Conservation (phyloP, 1,284 basidiomycete genomes). For the Boletellus deceptivus region DNA sequence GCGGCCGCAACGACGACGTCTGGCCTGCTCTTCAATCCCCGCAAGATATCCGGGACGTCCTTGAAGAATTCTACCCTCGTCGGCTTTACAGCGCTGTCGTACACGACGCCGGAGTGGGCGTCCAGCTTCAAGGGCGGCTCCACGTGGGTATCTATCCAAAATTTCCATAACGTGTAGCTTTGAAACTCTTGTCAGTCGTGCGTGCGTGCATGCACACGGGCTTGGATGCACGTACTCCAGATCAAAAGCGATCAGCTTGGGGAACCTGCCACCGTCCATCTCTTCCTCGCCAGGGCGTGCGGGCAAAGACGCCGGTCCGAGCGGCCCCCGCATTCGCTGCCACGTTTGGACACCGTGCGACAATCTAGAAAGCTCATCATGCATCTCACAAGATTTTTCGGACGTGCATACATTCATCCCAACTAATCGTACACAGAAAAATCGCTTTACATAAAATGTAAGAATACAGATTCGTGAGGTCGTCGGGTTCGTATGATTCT, state of each 20-base stretch:
- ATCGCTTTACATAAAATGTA: too few relatives aligned
- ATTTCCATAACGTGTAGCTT: slow-evolving; percentile 82
- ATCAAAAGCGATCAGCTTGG: slow-evolving; percentile 79
- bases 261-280: slow-evolving; percentile 39
- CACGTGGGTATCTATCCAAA: slow-evolving; percentile 81
- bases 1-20: slow-evolving; percentile 70
- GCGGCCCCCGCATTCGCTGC: too few relatives aligned
- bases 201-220: slow-evolving; percentile 4
- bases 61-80: slow-evolving; percentile 65
- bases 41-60: slow-evolving; percentile 76
- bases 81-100: slow-evolving; percentile 36
- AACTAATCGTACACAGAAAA: not conserved
- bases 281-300: not conserved
- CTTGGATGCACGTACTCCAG: slow-evolving; percentile 60
- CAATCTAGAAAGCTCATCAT: too few relatives aligned
- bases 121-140: slow-evolving; percentile 61
- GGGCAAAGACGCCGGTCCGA: not conserved
- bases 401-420: not conserved
- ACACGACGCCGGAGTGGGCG: slow-evolving; percentile 37
- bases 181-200: not conserved
- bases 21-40: slow-evolving; percentile 49
- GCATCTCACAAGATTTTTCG: too few relatives aligned
- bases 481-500: not conserved
- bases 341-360: too few relatives aligned
- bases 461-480: too few relatives aligned